Percentiles rank a stretch among this genome's conserved stretches.
phyloP scores from a whole-genome alignment of 1,284 basidiomycete species.

The Cryptococcus sp. region DNA sequence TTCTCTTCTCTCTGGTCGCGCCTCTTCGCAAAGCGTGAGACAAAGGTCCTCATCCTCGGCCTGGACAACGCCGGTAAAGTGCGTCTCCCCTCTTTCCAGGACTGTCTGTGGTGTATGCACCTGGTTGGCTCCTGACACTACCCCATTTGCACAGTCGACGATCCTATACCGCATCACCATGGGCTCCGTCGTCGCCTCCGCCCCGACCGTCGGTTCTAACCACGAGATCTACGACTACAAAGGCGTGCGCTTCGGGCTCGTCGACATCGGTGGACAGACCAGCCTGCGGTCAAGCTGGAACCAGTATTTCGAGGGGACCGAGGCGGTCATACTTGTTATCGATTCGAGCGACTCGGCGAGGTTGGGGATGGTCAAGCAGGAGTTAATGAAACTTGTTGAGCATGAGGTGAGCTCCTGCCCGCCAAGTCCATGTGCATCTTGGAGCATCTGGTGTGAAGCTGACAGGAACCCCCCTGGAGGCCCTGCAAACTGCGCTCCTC shows the following conservation, averaged over 20 bases:
- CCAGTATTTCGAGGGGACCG: conserved; percentile 51
- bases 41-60: conserved; percentile 52
- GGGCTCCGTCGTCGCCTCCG: conserved; percentile 54
- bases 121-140: background rate
- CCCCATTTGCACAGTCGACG: conserved; percentile 38
- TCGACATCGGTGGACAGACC: conserved; percentile 55
- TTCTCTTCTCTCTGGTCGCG: conserved; percentile 51
- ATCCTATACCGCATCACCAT: conserved; percentile 55
- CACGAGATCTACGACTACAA: conserved; percentile 54
- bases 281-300: conserved; percentile 49
- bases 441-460: background rate
- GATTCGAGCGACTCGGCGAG: conserved; percentile 54
- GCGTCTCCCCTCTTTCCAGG: background rate
- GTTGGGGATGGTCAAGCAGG: conserved; percentile 50
- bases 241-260: conserved; percentile 53
- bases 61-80: conserved; percentile 55
- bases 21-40: conserved; percentile 53
- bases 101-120: background rate
- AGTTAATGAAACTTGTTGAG: conserved; percentile 49
- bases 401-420: conserved; percentile 39
- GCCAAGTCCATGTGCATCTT: no score
- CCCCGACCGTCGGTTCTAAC: conserved; percentile 54
- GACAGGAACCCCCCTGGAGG: conserved; percentile 21
- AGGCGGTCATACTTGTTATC: conserved; percentile 54
- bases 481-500: conserved; percentile 49